Conservation (phyloP, 2,329 filamentous ascomycete species). For the Cadophora malorum region DNA sequence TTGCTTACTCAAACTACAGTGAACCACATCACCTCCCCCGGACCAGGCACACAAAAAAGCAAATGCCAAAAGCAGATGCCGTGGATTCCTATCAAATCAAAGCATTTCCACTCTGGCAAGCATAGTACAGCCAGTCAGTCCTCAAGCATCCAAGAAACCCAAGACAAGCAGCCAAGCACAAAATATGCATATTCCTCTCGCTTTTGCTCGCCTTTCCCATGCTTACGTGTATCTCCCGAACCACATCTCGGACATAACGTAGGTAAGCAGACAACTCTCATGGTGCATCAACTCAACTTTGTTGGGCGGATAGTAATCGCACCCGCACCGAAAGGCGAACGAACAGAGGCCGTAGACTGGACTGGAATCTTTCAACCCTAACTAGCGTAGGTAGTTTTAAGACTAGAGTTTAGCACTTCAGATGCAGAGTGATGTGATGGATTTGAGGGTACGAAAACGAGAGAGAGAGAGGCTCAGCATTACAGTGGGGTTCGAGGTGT, state of each 20-base stretch:
- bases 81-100: background rate
- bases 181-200: background rate
- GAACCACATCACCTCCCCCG: no score
- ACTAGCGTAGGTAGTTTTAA: background rate
- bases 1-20: no score
- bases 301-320: background rate
- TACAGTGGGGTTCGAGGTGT: background rate
- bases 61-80: no score
- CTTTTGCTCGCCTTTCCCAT: background rate
- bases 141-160: background rate
- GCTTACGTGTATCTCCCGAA: background rate
- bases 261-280: no score
- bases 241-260: no score
- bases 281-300: no score
- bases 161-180: conserved; percentile 7
- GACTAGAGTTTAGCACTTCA: background rate
- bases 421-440: background rate
- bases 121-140: background rate
- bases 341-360: background rate
- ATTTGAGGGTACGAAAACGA: background rate
- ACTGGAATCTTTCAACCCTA: background rate
- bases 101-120: background rate
- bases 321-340: background rate
- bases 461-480: background rate
- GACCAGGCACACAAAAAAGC: no score